Evolutionary conservation across 2,329 filamentous ascomycete species (phyloP).

Genomic region (Beauveria sp.): DNA sequence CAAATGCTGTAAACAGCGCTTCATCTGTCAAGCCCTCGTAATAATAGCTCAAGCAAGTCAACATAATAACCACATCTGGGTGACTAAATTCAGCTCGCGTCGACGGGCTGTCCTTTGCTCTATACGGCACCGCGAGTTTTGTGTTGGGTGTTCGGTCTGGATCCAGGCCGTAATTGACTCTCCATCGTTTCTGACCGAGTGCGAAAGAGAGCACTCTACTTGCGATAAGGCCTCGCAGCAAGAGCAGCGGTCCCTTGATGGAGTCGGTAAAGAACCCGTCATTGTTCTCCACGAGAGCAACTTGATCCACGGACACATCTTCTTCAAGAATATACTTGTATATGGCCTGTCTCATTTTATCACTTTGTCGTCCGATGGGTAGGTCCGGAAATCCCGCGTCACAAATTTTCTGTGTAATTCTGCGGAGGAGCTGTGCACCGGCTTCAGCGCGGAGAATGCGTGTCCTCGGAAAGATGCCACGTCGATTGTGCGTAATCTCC

Average conservation of each 20-base stretch:
- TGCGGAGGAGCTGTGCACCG: not conserved
- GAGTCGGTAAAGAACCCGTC: not conserved
- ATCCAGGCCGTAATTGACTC: conserved; percentile 57
- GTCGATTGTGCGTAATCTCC: not conserved
- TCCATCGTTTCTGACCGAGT: conserved; percentile 52
- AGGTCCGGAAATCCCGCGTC: conserved; percentile 29
- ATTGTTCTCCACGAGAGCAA: not conserved
- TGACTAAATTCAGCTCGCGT: conserved; percentile 54
- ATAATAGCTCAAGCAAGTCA: conserved; percentile 51
- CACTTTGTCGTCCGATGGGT: conserved; percentile 31
- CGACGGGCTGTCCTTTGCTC: conserved; percentile 50
- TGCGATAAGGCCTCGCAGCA: conserved; percentile 50
- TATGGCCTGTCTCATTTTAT: not conserved
- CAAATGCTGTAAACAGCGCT: conserved; percentile 40
- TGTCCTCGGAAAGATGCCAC: not conserved
- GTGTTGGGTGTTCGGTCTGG: conserved; percentile 30
- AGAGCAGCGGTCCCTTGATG: not conserved
- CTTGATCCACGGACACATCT: not conserved
- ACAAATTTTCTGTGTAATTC: not conserved
- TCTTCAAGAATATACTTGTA: not conserved
- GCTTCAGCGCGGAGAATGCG: conserved; percentile 2
- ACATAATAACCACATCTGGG: conserved; percentile 47
- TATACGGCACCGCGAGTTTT: conserved; percentile 49
- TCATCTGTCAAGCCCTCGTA: conserved; percentile 45
- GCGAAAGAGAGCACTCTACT: conserved; percentile 45